Base-by-base conservation (phyloP, 306 rosid species). In the Lathyrus aphaca region DNA sequence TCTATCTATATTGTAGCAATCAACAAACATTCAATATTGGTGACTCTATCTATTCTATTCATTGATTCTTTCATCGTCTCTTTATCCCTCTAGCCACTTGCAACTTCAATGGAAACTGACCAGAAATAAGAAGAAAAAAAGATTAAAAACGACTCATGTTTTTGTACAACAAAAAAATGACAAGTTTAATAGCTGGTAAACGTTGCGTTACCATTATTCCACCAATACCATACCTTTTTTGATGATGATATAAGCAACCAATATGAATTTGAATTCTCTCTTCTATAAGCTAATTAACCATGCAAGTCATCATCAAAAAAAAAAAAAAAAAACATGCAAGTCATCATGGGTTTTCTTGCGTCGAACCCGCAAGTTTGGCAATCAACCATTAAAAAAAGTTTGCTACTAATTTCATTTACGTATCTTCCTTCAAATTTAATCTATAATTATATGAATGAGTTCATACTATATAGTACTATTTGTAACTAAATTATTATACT, bases 341-440 rank as follows among this genome's bases (percentile, higher is more conserved):
- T 57, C 81, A n/a, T n/a, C n/a, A 75, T 49, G 71, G 64, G 18
- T 13, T 72, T 80, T 82, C 76, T 71, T 64, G 77, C 82, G 44
- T 57, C 37, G 54, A 87, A 83, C 85, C 64, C 68, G 68, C 68
- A 79, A 73, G 89, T 90, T 90, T 5, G 96, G 96, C 85, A 3
- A 76, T 76, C 53, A 57, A 3, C 79, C 95, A 86, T 80, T 68
- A 80, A 13, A 25, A 53, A 32, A 56, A 64, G 46, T 64, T 79
- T 71, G 79, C 82, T 79, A 66, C 68, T 9, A 29, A 69, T 66
- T 80, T 82, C 87, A 75, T 69, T 68, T 77, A 70, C 86, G 79
- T 72, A 81, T 81, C 90, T 80, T 71, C 63, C 25, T 71, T 59
- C 80, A 51, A 16, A 71, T 73, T 67, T 63, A 55, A 90, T 88